Evolutionary conservation across 2,329 filamentous ascomycete genomes (phyloP).

Genomic region (Colletotrichum somersetense): DNA sequence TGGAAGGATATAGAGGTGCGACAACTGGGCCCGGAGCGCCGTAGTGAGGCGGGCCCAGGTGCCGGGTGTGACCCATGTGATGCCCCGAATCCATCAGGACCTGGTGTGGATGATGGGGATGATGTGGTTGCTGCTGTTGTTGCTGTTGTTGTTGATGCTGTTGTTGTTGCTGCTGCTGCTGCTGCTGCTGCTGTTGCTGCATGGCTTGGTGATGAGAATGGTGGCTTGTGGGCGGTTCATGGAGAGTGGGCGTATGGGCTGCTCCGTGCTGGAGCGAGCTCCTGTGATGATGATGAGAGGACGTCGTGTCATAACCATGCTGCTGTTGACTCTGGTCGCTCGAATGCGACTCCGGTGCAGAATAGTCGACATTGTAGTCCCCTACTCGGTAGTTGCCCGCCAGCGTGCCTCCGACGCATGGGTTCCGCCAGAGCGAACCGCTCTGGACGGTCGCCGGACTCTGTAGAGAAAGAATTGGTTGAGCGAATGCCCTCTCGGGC

Average conservation of each 20-base stretch:
- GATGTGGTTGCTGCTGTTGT: conserved; percentile 50
- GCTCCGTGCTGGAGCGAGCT: conserved; percentile 63
- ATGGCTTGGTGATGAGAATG: conserved; percentile 57
- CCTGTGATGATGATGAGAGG: conserved; percentile 56
- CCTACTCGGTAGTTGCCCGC: conserved; percentile 80
- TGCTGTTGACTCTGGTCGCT: conserved; percentile 73
- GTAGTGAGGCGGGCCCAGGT: conserved; percentile 67
- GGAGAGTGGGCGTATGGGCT: conserved; percentile 57
- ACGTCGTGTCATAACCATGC: conserved; percentile 68
- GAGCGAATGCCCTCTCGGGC: conserved; percentile 66
- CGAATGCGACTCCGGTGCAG: conserved; percentile 75
- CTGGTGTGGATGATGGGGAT: conserved; percentile 63
- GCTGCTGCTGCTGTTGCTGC: conserved; percentile 48
- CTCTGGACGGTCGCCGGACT: conserved; percentile 78
- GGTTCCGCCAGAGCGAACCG: conserved; percentile 82
- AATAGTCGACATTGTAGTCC: conserved; percentile 82
- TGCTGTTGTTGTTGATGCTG: conserved; percentile 48
- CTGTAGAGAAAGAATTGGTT: conserved; percentile 71
- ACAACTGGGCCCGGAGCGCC: conserved; percentile 62
- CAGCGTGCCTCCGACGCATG: conserved; percentile 79
- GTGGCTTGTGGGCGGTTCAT: conserved; percentile 57
- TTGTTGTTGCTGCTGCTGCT: conserved; percentile 49
- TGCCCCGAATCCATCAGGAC: conserved; percentile 66
- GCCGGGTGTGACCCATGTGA: conserved; percentile 64
- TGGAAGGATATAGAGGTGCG: conserved; percentile 65